Percentiles rank a stretch among this genome's conserved stretches.
Evolutionary conservation across 2,329 filamentous ascomycete genomes (phyloP).

Genomic region (Ophiostoma sp.): DNA sequence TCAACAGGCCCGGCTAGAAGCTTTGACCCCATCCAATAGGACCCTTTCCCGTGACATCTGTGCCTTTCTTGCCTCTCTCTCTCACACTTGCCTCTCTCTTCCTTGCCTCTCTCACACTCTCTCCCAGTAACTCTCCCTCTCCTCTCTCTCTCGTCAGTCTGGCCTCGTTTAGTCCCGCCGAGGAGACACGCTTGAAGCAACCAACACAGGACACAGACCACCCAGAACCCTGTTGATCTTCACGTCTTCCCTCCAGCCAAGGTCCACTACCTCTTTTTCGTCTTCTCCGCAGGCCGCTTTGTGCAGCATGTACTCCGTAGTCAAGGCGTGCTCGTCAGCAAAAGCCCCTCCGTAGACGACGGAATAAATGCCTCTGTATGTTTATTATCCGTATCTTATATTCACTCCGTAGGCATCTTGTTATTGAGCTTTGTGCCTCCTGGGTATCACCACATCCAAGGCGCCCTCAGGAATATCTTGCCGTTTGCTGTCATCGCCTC

Average conservation of each 20-base stretch:
- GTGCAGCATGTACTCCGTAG: neutral
- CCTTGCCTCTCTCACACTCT: neutral
- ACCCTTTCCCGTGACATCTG: neutral
- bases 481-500: neutral
- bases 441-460: neutral
- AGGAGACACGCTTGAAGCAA: neutral
- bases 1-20: neutral
- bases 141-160: neutral
- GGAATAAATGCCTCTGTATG: too few species aligned
- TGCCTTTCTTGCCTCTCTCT: neutral
- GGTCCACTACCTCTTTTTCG: slow-evolving; percentile 1
- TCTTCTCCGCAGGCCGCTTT: slow-evolving; percentile 9
- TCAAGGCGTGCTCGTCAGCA: neutral
- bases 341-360: too few species aligned
- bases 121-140: neutral
- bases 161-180: neutral
- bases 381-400: neutral
- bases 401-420: neutral
- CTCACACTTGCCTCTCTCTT: neutral
- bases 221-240: neutral
- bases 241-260: neutral
- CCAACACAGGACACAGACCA: neutral
- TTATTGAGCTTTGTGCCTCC: neutral
- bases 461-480: neutral
- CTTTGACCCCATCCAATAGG: neutral